Conservation (phyloP, 2,329 filamentous ascomycete species). For the Trichophyton equinum region DNA sequence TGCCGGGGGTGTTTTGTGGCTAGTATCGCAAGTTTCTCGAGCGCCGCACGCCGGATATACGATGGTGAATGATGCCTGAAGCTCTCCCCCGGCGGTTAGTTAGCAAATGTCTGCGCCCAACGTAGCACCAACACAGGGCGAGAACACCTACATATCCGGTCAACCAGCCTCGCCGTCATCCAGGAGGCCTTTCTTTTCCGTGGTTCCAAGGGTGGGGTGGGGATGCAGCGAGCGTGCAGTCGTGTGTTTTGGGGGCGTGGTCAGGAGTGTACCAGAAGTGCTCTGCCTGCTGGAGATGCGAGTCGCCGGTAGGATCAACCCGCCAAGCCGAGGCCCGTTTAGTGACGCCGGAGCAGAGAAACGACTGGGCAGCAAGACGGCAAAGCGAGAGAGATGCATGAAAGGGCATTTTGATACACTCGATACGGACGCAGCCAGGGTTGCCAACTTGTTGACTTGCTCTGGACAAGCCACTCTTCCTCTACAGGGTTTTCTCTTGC, state of each 20-base stretch:
- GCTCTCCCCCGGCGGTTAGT: not conserved
- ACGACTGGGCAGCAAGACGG: not conserved
- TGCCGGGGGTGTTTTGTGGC: slow-evolving; percentile 24
- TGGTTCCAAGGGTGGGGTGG: not conserved
- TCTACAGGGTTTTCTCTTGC: no score
- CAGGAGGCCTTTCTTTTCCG: not conserved
- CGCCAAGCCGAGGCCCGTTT: not conserved
- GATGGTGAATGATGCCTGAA: slow-evolving; percentile 9
- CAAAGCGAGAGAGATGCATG: not conserved
- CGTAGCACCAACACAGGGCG: not conserved
- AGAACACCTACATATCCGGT: not conserved
- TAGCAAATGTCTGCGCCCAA: not conserved
- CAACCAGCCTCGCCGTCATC: not conserved
- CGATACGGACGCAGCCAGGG: not conserved
- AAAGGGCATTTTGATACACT: not conserved
- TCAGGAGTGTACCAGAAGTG: not conserved
- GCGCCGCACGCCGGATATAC: slow-evolving; percentile 24
- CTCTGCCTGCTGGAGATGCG: not conserved
- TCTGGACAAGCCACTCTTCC: not conserved
- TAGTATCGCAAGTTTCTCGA: slow-evolving; percentile 33
- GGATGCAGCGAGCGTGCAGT: not conserved
- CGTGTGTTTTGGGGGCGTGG: not conserved
- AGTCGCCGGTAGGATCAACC: not conserved
- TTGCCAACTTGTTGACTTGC: no score
- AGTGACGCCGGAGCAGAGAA: not conserved